Evolutionary conservation across 176 grass and related monocot genomes (phyloP), one percentile per base, ranked within the genome.

Genomic region (Juncus effusus): DNA sequence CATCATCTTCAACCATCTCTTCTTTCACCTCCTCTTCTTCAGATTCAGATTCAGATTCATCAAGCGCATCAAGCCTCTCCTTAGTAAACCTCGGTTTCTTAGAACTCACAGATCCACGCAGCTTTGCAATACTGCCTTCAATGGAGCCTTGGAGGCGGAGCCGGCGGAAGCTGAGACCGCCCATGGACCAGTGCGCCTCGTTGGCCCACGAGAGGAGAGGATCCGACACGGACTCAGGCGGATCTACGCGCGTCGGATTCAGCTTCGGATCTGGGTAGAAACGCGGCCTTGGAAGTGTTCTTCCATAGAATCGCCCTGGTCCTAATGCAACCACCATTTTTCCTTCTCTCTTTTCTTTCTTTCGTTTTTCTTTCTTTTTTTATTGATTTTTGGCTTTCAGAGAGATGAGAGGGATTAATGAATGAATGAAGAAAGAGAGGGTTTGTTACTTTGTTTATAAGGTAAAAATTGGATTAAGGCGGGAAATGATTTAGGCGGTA

Each of bases 131-230:
- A 64, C 75, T 82, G 12, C 94, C 88, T 72, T 99, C 94, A 78
- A 99, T 90, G 51, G 75, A 78, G 73, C 88, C 94, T 77, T 99
- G 88, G 28, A 99, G 78, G 13, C 85, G 94, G 80, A 81, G 82
- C 44, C 85, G 88, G 42, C 79, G 78, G 63, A 70, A 78, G 55
- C 72, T 64, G 78, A 93, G 76, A 2, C 85, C 94, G 9, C 94
- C 88, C 88, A 99, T 93, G 75, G 80, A 89, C 88, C 94, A 99
- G 80, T 93, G 94, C 40, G 88, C 94, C 37, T 99, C 88, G 19
- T 74, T 59, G 0, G 88, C 94, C 88, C 94, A 93, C 0, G 56
- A 70, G 41, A 90, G 77, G 36, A 99, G 78, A 13, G 88, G 69
- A 50, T 93, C 94, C 51, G 80, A 84, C 67, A 97, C 75, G 39